Evolutionary conservation across 2,329 filamentous ascomycete species (phyloP), one percentile per base, ranked within the genome.

Genomic region (Pestalotiopsis sp.): DNA sequence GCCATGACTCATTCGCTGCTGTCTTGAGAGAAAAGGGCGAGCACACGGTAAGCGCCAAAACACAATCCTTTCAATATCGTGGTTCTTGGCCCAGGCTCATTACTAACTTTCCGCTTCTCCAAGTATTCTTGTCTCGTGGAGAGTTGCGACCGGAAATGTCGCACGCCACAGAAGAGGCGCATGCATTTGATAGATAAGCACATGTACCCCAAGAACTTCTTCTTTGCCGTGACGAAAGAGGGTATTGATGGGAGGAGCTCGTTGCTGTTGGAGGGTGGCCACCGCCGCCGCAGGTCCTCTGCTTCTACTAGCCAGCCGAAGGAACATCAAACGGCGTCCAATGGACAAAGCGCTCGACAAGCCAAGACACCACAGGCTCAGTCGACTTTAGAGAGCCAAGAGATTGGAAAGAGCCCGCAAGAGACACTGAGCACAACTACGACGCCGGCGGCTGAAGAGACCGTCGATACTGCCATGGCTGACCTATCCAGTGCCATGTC

Each of bases 151-250:
- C 89, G 92, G 72, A 91, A 94, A 77, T 98, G 95, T 81, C 90
- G 88, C 67, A 94, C 93, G 3, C 90, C 92, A 38, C 90, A 93
- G 75, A 98, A 97, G 80, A 89, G 96, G 59, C 88, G 93, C 41
- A 89, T 93, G 78, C 95, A 99, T 83, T 85, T 97, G 72, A 93
- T 97, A 73, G 95, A 97, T 83, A 98, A 97, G 82, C 96, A 99
- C 80, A 87, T 91, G 81, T 99, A 96, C 77, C 95, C 95, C 12
- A 90, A 89, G 77, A 92, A 93, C 75, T 97, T 94, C 81, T 95
- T 97, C 80, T 97, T 97, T 75, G 89, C 90, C 64, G 88, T 98
- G 65, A 92, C 97, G 2, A 93, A 94, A 72, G 90, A 93, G 70
- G 96, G 96, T n/a, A 93, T 98, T 70, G 95, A 98, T 76, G 91